Conservation (phyloP, 2,329 filamentous ascomycete species). For the Ambrosiella beaveri region DNA sequence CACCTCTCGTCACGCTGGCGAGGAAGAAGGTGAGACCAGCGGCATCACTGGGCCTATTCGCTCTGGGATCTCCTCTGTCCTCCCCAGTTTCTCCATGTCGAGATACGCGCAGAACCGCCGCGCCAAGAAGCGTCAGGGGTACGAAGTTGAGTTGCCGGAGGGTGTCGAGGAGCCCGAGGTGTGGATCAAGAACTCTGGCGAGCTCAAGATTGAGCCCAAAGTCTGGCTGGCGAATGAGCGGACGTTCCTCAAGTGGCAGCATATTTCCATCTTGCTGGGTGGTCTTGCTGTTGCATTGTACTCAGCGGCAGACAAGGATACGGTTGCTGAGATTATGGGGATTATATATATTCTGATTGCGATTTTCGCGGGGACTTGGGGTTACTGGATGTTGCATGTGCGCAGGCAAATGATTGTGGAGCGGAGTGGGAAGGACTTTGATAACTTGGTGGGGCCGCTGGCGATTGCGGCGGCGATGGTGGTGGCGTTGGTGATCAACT, state of each 20-base stretch:
- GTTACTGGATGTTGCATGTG: slow-evolving; percentile 64
- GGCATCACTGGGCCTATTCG: slow-evolving; percentile 15
- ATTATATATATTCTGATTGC: slow-evolving; percentile 69
- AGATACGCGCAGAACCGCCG: slow-evolving; percentile 49
- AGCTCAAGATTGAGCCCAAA: slow-evolving; percentile 86
- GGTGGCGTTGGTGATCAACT: slow-evolving; percentile 67
- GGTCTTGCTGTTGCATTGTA: slow-evolving; percentile 70
- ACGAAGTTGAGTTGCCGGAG: slow-evolving; percentile 47
- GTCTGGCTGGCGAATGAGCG: slow-evolving; percentile 98
- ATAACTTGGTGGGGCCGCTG: slow-evolving; percentile 71
- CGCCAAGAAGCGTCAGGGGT: slow-evolving; percentile 19
- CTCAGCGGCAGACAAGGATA: slow-evolving; percentile 68
- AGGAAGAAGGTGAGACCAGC: slow-evolving; percentile 20
- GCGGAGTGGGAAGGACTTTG: slow-evolving; percentile 82
- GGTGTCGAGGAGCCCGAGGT: slow-evolving; percentile 71
- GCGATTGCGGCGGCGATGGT: slow-evolving; percentile 67
- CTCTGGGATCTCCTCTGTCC: slow-evolving; percentile 43
- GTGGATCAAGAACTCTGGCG: slow-evolving; percentile 90
- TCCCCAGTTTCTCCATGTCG: slow-evolving; percentile 68
- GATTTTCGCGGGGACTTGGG: slow-evolving; percentile 71
- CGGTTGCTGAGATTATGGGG: slow-evolving; percentile 62
- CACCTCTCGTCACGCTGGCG: neutral
- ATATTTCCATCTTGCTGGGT: slow-evolving; percentile 77
- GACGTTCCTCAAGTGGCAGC: slow-evolving; percentile 97
- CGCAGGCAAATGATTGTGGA: slow-evolving; percentile 64